Conservation (phyloP, 192 early-diverging fungal species). For the Backusella morwellensis region DNA sequence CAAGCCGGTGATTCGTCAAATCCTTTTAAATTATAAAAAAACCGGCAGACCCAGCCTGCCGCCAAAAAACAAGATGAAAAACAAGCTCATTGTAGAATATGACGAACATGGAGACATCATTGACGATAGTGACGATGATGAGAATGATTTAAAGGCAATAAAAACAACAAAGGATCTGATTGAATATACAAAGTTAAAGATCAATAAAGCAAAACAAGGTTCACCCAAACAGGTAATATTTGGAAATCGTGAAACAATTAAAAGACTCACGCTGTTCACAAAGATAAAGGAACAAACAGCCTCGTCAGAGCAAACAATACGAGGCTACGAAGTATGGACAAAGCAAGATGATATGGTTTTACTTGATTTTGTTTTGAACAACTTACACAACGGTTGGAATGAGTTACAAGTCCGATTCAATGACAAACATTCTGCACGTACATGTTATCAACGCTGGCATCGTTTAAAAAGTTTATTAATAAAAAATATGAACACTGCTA, state of each 20-base stretch:
- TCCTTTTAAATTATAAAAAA: constrained; percentile 30
- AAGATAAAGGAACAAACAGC: not conserved
- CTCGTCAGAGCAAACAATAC: constrained; percentile 13
- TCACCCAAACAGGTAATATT: not conserved
- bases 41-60: constrained; percentile 28
- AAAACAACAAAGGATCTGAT: constrained; percentile 10
- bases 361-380: constrained; percentile 23
- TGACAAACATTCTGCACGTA: constrained; percentile 24
- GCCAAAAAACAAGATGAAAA: constrained; percentile 10
- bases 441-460: constrained; percentile 26
- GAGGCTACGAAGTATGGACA: constrained; percentile 33
- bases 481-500: constrained; percentile 6
- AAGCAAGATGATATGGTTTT: constrained; percentile 27
- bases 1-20: constrained; percentile 28
- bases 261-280: not conserved
- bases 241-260: not conserved
- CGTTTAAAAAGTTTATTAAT: constrained; percentile 18
- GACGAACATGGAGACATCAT: constrained; percentile 28
- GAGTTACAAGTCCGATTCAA: constrained; percentile 23
- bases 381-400: constrained; percentile 20
- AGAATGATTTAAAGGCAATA: not conserved
- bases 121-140: constrained; percentile 20
- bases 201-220: not conserved
- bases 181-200: not conserved
- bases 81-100: constrained; percentile 32